These are phyloP conservation scores for Toxicodendron radicans DNA, from an alignment of 345 rosid genomes.

Conservation along the genomic window DNA sequence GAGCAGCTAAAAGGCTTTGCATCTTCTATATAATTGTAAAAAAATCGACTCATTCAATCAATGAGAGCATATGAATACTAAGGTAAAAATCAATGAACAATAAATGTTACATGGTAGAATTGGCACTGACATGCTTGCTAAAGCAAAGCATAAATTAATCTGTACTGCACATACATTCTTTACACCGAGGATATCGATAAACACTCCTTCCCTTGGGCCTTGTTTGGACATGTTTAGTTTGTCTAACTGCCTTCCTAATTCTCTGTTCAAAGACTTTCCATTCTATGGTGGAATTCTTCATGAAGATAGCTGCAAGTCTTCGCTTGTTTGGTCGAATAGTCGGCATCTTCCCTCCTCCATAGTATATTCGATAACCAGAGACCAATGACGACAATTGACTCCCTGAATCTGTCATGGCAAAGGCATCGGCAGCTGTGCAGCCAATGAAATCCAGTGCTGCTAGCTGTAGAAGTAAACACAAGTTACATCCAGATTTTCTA, in stretches of 20 bases:
- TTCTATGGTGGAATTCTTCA: constrained; percentile 72
- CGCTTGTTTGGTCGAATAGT: constrained; percentile 84
- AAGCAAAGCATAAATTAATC: constrained; percentile 8
- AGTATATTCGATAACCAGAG: constrained; percentile 80
- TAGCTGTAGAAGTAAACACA: constrained; percentile 43
- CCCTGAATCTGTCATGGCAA: constrained; percentile 98
- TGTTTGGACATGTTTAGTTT: constrained; percentile 74
- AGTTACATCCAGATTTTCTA: neutral
- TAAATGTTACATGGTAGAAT: neutral
- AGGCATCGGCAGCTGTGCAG: constrained; percentile 80
- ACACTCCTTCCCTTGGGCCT: constrained; percentile 88
- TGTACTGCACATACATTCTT: constrained; percentile 74
- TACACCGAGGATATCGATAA: constrained; percentile 84
- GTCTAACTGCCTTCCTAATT: constrained; percentile 88
- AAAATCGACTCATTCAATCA: neutral
- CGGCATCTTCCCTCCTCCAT: constrained; percentile 92
- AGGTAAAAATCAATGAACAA: constrained; percentile 10
- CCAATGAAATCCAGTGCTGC: constrained; percentile 94
- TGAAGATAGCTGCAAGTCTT: constrained; percentile 68
- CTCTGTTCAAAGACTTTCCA: constrained; percentile 92
- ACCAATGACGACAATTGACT: constrained; percentile 89
- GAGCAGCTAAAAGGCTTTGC: neutral
- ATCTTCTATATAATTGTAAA: neutral
- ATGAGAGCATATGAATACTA: neutral
- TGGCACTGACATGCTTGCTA: neutral